Evolutionary conservation across 306 rosid genomes (phyloP).

Genomic region (Casuarina cunninghamiana): DNA sequence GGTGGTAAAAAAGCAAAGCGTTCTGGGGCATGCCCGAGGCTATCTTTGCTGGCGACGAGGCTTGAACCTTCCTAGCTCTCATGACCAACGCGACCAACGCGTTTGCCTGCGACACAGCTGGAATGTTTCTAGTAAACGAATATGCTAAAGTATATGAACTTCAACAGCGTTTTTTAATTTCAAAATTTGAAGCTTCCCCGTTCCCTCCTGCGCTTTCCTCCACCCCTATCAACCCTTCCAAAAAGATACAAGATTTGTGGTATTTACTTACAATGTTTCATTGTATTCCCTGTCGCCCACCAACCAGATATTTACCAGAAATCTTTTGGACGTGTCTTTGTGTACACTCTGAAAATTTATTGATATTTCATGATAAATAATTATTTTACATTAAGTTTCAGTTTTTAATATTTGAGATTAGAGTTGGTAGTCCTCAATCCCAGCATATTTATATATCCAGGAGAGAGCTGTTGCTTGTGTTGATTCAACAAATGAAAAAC

Average conservation of each 20-base stretch:
- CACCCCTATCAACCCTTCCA: not conserved
- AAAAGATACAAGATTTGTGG: not conserved
- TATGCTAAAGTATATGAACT: not conserved
- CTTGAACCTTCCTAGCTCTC: not conserved
- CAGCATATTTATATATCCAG: too few species aligned
- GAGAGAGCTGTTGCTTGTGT: too few species aligned
- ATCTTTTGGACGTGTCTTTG: not conserved
- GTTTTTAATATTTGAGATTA: too few species aligned
- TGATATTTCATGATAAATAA: too few species aligned
- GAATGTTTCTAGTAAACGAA: conserved; percentile 18
- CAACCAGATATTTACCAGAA: conserved; percentile 5
- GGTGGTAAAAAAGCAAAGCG: not conserved
- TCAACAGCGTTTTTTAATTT: not conserved
- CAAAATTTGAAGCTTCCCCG: conserved; percentile 6
- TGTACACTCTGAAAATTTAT: not conserved
- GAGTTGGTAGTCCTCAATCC: too few species aligned
- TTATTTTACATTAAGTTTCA: too few species aligned
- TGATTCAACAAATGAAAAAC: too few species aligned
- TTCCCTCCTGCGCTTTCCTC: not conserved
- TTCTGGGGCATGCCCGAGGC: too few species aligned
- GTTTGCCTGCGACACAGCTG: conserved; percentile 33
- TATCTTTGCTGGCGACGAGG: too few species aligned
- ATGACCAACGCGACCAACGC: conserved; percentile 29
- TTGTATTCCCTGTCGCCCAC: conserved; percentile 12
- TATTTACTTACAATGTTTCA: not conserved